These are phyloP conservation scores for carrot (Daucus carota) DNA, from an alignment of 129 eudicot species.

Conservation along the genomic window DH1_v3.0 NC_030382.2:57242501-57243000, in stretches of 20 bases:
- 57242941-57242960: conserved; percentile 49
- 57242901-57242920: conserved; percentile 48
- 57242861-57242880: conserved; percentile 47
- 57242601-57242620: conserved; percentile 9
- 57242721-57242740: conserved; percentile 56
- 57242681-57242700: conserved; percentile 65
- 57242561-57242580: conserved; percentile 22
- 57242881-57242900: conserved; percentile 53
- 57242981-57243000: conserved; percentile 31
- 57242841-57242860: conserved; percentile 30
- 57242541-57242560: conserved; percentile 33
- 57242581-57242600: neutral
- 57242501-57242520: conserved; percentile 40
- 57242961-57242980: conserved; percentile 37
- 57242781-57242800: conserved; percentile 58
- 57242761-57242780: conserved; percentile 40
- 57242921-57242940: conserved; percentile 35
- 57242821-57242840: conserved; percentile 15
- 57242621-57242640: conserved; percentile 35
- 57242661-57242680: conserved; percentile 93
- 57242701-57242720: conserved; percentile 46
- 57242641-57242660: conserved; percentile 84
- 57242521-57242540: conserved; percentile 45
- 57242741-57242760: conserved; percentile 51
- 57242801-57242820: conserved; percentile 12